Evolutionary conservation across 371 early-diverging fungal species (phyloP).

Genomic region (Saksenaea oblongispora): DNA sequence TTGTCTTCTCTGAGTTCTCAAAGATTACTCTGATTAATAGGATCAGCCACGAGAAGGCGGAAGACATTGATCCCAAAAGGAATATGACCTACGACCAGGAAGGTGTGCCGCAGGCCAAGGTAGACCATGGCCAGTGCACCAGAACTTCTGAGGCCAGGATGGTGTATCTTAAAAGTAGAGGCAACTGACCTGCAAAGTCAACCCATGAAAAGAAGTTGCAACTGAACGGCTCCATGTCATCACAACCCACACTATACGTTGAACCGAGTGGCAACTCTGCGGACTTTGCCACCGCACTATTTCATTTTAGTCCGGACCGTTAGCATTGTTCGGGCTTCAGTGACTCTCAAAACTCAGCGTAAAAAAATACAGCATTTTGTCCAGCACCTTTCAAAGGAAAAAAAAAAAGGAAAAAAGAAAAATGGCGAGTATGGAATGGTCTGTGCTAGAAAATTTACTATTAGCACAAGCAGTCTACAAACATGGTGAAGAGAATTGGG

Average conservation of each 20-base stretch:
- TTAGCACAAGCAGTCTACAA: slow-evolving; percentile 69
- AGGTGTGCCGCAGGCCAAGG: not conserved
- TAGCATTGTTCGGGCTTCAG: no score
- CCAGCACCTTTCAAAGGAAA: no score
- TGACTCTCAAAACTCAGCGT: no score
- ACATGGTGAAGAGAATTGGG: slow-evolving; percentile 67
- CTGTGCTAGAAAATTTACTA: slow-evolving; percentile 60
- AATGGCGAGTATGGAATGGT: slow-evolving; percentile 37
- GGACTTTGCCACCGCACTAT: no score
- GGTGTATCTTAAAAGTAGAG: not conserved
- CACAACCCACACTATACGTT: no score
- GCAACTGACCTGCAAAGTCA: not conserved
- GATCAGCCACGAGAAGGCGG: not conserved
- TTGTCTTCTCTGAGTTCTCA: not conserved
- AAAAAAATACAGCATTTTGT: no score
- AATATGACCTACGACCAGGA: not conserved
- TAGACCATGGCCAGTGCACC: not conserved
- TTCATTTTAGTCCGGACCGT: no score
- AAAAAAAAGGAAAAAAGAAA: not conserved
- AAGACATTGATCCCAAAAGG: not conserved
- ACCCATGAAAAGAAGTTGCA: not conserved
- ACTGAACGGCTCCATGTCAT: no score
- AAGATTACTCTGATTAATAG: not conserved
- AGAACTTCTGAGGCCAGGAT: not conserved
- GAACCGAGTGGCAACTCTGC: no score